Base-by-base conservation (phyloP, 1,139 yeast species). In the Candida frijolesensis region DNA sequence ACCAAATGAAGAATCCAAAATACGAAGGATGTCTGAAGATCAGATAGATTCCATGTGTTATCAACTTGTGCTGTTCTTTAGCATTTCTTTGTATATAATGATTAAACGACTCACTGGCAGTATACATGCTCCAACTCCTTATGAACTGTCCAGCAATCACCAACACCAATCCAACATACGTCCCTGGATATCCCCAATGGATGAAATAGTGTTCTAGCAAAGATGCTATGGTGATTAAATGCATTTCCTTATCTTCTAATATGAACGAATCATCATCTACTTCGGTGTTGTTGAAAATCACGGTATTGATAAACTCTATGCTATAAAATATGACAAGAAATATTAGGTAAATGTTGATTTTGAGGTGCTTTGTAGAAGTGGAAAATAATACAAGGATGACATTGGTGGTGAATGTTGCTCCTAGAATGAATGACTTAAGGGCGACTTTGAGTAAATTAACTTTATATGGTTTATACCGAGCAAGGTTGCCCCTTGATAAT, bases 1-100 rank as follows among this genome's bases (percentile, higher is more conserved):
- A 94, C 97, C 98, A 95, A 82, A 90, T 85, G 63, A 85, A 92
- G 65, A 88, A 94, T 0, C 98, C 99, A 51, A 84, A 80, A 67
- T 94, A 94, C 47, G 96, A 86, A 10, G 99, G 99, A 65, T 94
- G 99, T 53, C 99, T 77, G 9, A 82, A 69, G 16, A 70, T 56
- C 1, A 74, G 54, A 66, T 94, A 94, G 2, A 94, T 72, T 0
- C 98, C 99, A 7, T 69, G 58, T 0, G 89, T 88, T 10, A 94
- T 84, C 44, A 94, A 72, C 16, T 60, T 68, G 62, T 94, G 99
- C 47, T 79, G 78, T 0, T 68, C 60, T 32, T 72, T 67, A 51
- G 78, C 84, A 29, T 71, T 64, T 4, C 79, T 66, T 49, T 85
- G 91, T 2, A 95, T 79, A 44, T 84, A 71, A 67, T 95, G 99